phyloP scores from a whole-genome alignment of 495 filamentous ascomycete species.

The Rhizodiscina lignyota region DNA sequence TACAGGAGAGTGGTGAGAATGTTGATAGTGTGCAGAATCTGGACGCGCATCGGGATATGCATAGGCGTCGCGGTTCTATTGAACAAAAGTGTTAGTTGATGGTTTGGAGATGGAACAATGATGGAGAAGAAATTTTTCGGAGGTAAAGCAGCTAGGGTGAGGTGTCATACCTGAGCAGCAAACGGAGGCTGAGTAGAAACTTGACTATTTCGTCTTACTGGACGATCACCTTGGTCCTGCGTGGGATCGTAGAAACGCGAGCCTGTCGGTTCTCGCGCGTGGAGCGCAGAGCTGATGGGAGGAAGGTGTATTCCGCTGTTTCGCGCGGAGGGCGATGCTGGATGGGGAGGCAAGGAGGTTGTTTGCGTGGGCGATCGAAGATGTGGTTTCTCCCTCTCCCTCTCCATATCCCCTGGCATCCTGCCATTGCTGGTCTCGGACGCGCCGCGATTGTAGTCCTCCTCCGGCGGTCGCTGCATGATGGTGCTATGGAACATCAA shows the following conservation, averaged over 20 bases:
- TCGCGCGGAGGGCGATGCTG: conserved; percentile 5
- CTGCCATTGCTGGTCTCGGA: no score
- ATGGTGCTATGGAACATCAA: conserved; percentile 1
- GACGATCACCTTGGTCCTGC: conserved; percentile 20
- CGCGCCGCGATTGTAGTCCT: background rate
- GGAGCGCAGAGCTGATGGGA: conserved; percentile 15
- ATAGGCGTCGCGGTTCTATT: conserved; percentile 16
- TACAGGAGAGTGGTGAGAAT: conserved; percentile 8
- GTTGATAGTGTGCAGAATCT: conserved; percentile 8
- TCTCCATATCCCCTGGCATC: conserved; percentile 3
- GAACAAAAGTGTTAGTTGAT: no score
- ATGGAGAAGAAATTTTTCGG: no score
- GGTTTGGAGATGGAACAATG: no score
- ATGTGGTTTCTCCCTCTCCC: no score
- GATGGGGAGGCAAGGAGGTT: conserved; percentile 9
- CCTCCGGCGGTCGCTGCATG: background rate
- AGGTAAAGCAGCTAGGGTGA: no score
- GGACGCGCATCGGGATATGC: conserved; percentile 10
- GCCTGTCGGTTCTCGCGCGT: conserved; percentile 11
- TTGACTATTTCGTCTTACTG: conserved; percentile 13
- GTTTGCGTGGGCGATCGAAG: conserved; percentile 7
- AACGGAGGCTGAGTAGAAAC: conserved; percentile 21
- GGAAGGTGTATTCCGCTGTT: conserved; percentile 14
- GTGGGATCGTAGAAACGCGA: conserved; percentile 33
- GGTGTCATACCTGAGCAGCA: no score